Base-by-base conservation (phyloP, 805 yeast genomes). In the Suhomyces prunicola region DNA sequence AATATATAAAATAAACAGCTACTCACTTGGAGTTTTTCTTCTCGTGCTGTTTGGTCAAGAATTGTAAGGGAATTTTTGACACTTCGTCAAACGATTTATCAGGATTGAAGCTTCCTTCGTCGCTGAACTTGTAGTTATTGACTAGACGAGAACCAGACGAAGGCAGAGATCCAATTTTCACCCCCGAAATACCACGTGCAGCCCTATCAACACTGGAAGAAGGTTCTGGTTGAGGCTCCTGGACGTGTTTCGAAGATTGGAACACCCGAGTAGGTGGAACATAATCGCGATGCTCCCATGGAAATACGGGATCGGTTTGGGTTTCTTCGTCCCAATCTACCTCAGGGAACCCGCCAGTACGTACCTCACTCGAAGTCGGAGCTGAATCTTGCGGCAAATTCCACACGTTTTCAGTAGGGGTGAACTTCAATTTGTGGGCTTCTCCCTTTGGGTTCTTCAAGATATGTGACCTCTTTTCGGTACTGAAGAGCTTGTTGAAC, bases 271-370 rank as follows among this genome's bases (percentile, higher is more conserved):
- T 63, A 15, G 73, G 63, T 17, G 51, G 57, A 13, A 54, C 53
- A 5, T 57, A 60, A 17, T 44, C 48, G 24, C 69, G 54, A 10
- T 59, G 54, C 54, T 69, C 73, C 73, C 73, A 69, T 0, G 73
- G 73, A 57, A 69, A 69, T 2, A 69, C 51, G 9, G 60, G 47
- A 13, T 22, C 41, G 7, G 41, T 50, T 6, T 29, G 46, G 3
- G 47, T 24, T 6, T 46, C 47, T 6, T 48, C 31, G 3, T 19
- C n/a, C 48, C 31, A 46, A 13, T 36, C 40, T 4, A 23, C 9
- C 4, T 29, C 27, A 5, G 31, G 15, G n/a, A 42, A 27, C 6
- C 24, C 52, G 17, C 13, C 50, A 15, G 41, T 31, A 22, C 44
- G 17, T 3, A 33, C 31, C n/a, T 23, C 31, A 12, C 26, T 8